A percentile compares a stretch with the other conserved stretches of the same genome.
Conservation (phyloP, 441 rosid species). For the Euphorbia schlechtendalii region DNA sequence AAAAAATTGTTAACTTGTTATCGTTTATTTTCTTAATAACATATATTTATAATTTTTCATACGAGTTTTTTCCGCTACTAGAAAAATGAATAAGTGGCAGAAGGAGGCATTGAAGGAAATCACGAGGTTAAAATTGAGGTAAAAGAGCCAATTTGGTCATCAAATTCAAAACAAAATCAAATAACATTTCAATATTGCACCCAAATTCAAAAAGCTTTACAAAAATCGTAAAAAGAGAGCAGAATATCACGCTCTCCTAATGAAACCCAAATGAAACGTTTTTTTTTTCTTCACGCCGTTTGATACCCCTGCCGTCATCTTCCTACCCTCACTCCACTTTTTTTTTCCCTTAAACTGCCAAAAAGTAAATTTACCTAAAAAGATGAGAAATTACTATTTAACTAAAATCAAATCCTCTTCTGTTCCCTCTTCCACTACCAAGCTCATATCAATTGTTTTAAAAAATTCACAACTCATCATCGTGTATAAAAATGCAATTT, state of each 20-base stretch:
- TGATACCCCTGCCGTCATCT: conserved; percentile 49
- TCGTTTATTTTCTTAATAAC: too few species aligned
- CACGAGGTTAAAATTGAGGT: conserved; percentile 17
- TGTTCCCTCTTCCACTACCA: conserved; percentile 41
- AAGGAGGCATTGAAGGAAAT: not conserved
- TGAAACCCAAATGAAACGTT: too few species aligned
- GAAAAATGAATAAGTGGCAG: too few species aligned
- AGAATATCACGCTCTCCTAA: conserved; percentile 44
- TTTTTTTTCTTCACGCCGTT: conserved; percentile 30
- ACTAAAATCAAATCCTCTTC: conserved; percentile 24
- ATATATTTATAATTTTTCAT: too few species aligned
- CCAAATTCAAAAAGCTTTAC: not conserved
- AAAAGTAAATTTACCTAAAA: conserved; percentile 37
- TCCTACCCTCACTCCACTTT: not conserved
- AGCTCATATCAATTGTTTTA: not conserved
- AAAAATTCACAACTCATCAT: too few species aligned
- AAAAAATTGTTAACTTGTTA: too few species aligned
- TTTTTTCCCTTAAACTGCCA: too few species aligned
- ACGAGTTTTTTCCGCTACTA: too few species aligned
- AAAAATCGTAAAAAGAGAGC: conserved; percentile 15
- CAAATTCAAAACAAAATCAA: too few species aligned
- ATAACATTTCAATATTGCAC: not conserved
- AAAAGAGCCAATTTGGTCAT: conserved; percentile 17
- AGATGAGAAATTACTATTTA: conserved; percentile 31
- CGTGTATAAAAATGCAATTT: too few species aligned